These are phyloP conservation scores for Crithidia mellificae DNA, from an alignment of 208 protist species.

Conservation along the genomic window DNA sequence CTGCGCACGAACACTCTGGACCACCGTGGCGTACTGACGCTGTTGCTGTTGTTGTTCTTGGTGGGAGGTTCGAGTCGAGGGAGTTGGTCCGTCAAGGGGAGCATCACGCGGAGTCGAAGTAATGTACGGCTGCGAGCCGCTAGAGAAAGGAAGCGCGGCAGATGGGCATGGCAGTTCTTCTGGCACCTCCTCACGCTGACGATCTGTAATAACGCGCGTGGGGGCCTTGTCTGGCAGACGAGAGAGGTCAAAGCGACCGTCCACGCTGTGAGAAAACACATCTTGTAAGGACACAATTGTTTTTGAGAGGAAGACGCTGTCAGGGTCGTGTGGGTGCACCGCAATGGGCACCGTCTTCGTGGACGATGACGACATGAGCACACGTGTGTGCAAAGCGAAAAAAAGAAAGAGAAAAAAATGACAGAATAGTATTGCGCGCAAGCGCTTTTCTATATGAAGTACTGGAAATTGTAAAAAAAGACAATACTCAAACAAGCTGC, in stretches of 20 bases:
- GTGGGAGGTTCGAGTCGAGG: background rate
- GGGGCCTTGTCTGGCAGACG: constrained; percentile 12
- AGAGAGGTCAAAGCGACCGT: constrained; percentile 21
- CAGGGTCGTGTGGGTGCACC: constrained; percentile 36
- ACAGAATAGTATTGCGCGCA: background rate
- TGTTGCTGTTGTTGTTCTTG: constrained; percentile 1
- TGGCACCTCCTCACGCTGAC: no score
- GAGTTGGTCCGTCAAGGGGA: background rate
- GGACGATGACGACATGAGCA: background rate
- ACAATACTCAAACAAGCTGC: no score
- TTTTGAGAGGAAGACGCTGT: constrained; percentile 42
- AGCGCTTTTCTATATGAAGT: no score
- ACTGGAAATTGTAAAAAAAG: no score
- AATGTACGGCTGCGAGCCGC: constrained; percentile 17
- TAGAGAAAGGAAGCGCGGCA: constrained; percentile 28
- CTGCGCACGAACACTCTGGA: background rate
- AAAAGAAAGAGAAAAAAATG: background rate
- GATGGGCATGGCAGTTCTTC: no score
- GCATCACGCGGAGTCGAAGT: constrained; percentile 4
- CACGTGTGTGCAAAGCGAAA: background rate
- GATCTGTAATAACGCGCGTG: no score
- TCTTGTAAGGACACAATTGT: constrained; percentile 33
- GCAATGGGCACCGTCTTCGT: constrained; percentile 25
- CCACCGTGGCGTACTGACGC: background rate
- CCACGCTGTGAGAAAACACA: constrained; percentile 19